Conservation (phyloP, 2,329 filamentous ascomycete genomes). For the Sarocladium kiliense region DNA sequence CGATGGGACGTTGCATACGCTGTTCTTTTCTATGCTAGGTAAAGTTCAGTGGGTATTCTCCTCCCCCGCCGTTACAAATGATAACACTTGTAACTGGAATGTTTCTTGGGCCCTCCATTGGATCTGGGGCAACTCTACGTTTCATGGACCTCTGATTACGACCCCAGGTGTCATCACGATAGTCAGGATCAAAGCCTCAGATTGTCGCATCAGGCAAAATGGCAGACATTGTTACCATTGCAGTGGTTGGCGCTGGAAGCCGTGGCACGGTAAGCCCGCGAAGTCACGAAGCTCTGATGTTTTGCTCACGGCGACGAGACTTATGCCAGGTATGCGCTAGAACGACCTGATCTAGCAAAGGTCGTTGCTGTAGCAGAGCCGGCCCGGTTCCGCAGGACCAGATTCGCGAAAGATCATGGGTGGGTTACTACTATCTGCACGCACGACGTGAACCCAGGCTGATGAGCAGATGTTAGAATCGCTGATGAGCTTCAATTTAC, state of each 20-base stretch:
- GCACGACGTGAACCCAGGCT: too few relatives aligned
- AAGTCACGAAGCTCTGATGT: too few relatives aligned
- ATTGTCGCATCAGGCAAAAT: too few relatives aligned
- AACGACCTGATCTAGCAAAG: conserved; percentile 13
- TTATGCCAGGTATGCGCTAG: conserved; percentile 13
- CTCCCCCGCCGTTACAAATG: neutral
- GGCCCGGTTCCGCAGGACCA: conserved; percentile 9
- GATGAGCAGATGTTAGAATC: conserved; percentile 11
- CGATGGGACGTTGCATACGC: conserved; percentile 4
- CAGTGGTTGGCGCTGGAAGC: conserved; percentile 13
- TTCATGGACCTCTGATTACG: neutral
- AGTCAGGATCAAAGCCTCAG: too few relatives aligned
- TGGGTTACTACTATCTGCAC: neutral
- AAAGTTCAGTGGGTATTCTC: neutral
- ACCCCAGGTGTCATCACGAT: neutral
- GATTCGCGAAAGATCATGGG: conserved; percentile 12
- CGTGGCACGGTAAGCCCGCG: conserved; percentile 13
- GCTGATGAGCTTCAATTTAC: conserved; percentile 10
- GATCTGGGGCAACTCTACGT: neutral
- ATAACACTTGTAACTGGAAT: neutral
- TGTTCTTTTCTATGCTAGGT: neutral
- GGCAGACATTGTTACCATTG: conserved; percentile 12
- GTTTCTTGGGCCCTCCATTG: neutral
- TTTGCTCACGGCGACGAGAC: conserved; percentile 7
- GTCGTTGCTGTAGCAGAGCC: conserved; percentile 14